These are phyloP conservation scores for Kodamaea derodonti DNA, from an alignment of 1,139 yeast species.

Conservation along the genomic window DNA sequence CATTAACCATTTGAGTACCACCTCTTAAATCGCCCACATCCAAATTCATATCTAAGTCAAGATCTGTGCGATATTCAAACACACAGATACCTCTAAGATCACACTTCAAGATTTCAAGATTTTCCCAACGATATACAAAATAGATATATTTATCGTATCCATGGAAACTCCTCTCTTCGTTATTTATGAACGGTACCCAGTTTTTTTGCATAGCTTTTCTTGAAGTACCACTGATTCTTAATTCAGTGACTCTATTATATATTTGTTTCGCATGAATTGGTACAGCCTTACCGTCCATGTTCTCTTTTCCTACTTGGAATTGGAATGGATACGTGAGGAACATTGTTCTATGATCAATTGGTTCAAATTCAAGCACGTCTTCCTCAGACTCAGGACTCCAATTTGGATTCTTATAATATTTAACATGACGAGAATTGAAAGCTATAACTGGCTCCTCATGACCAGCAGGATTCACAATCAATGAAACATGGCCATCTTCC, in stretches of 20 bases:
- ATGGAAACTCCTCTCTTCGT: constrained; percentile 15
- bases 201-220: constrained; percentile 33
- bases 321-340: constrained; percentile 39
- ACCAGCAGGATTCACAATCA: constrained; percentile 28
- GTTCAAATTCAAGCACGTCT: constrained; percentile 4
- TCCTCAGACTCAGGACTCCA: constrained; percentile 2
- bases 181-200: constrained; percentile 43
- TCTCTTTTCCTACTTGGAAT: constrained; percentile 29
- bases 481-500: constrained; percentile 39
- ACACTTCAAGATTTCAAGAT: constrained; percentile 31
- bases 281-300: constrained; percentile 18
- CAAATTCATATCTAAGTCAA: constrained; percentile 11
- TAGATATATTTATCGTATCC: constrained; percentile 27
- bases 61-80: constrained; percentile 20
- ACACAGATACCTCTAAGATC: constrained; percentile 23
- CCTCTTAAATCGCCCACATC: constrained; percentile 23
- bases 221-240: constrained; percentile 19
- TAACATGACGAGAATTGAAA: constrained; percentile 31
- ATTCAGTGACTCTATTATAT: constrained; percentile 26
- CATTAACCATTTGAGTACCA: constrained; percentile 21
- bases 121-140: constrained; percentile 37
- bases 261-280: neutral
- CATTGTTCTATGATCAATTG: constrained; percentile 25
- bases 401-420: constrained; percentile 2
- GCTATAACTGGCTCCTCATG: constrained; percentile 36